Evolutionary conservation across 2,329 filamentous ascomycete genomes (phyloP), one percentile per base, ranked within the genome.

Genomic region (Myriangium duriaei): DNA sequence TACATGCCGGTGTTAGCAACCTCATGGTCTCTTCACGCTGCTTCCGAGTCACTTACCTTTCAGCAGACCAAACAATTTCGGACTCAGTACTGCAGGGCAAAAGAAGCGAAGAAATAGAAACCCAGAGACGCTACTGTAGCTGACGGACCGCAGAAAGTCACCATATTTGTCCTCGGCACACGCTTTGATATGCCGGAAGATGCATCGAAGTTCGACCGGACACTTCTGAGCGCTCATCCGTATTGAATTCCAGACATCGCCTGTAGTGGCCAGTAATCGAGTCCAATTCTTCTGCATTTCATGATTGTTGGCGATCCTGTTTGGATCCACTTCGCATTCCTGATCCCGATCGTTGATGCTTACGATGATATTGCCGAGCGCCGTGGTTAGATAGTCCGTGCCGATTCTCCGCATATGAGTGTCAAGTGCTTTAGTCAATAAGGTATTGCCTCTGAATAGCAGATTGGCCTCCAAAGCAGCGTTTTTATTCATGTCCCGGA

Each of bases 91-190:
- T n/a, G 88, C 87, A 3, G 88, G 88, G 53, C 87, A 94, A 52
- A 96, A 91, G 65, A 95, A 95, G 4, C 88, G 79, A 43, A 96
- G 68, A 56, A 96, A 96, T 10, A 96, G 62, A 53, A 96, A 96
- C 0, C 88, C 88, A 31, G 86, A 94, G 2, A 96, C 86, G 54
- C 86, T 93, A 37, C 87, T 95, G 55, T 94, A 96, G 32, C 80
- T 76, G 26, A 94, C 86, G 2, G 82, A 88, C 17, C 86, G 78
- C 30, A 94, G 65, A 51, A 92, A 95, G 56, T 93, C 85, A 17
- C 88, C 88, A 55, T 94, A 96, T 12, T 87, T 79, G 56, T 95
- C 87, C 50, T 95, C 88, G 11, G 88, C 87, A 42, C 92, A 92
- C 5, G 86, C 85, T 37, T 85, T 74, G 36, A 96, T 82, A 50